Conservation (phyloP, 2,329 filamentous ascomycete species). For the Aureobasidium zeae region DNA sequence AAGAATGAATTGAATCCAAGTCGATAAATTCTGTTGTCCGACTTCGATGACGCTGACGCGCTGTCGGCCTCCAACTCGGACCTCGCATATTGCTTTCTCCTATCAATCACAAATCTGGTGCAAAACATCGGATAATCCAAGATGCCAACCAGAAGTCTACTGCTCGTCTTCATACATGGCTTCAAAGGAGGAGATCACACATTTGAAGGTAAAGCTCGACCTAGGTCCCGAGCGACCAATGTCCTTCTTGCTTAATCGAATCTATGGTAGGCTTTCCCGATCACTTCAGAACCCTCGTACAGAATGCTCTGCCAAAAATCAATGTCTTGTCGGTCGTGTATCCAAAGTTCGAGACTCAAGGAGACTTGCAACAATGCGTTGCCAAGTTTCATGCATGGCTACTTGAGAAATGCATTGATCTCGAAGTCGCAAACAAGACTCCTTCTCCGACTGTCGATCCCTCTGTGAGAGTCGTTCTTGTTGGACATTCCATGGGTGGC, state of each 20-base stretch:
- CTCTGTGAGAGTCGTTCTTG: conserved; percentile 68
- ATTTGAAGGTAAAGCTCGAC: conserved; percentile 51
- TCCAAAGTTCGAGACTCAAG: conserved; percentile 72
- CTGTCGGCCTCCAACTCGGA: no score
- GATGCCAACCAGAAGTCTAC: conserved; percentile 51
- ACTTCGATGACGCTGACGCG: conserved; percentile 7
- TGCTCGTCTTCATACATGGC: conserved; percentile 79
- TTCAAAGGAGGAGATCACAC: conserved; percentile 80
- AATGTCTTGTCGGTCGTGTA: conserved; percentile 62
- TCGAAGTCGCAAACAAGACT: conserved; percentile 75
- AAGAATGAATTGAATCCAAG: background rate
- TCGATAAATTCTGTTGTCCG: conserved; percentile 2
- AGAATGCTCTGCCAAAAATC: conserved; percentile 58
- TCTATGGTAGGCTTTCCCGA: conserved; percentile 50
- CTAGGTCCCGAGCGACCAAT: background rate
- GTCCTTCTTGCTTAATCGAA: background rate
- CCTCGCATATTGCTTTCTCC: no score
- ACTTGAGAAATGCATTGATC: conserved; percentile 83
- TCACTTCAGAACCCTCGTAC: conserved; percentile 57
- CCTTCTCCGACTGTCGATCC: conserved; percentile 79
- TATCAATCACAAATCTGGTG: background rate
- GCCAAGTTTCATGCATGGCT: conserved; percentile 71
- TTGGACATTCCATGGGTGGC: conserved; percentile 84
- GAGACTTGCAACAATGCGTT: conserved; percentile 63
- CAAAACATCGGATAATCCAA: background rate